Evolutionary conservation across 345 rosid genomes (phyloP).

Genomic region (Passiflora organensis): DNA sequence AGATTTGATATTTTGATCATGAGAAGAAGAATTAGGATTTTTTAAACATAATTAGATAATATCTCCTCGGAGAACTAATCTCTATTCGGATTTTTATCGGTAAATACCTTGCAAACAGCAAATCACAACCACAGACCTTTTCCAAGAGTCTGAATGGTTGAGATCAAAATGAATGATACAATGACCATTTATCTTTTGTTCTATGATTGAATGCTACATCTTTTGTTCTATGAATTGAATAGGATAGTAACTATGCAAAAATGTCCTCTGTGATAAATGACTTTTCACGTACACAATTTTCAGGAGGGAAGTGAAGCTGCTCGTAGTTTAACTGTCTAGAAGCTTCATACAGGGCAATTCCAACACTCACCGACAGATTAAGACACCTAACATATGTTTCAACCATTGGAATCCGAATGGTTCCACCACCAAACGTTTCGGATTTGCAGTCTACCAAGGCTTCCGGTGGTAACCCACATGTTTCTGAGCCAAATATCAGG

Average conservation of each 20-base stretch:
- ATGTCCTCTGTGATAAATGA: conserved; percentile 52
- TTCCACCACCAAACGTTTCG: conserved; percentile 60
- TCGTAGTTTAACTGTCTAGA: conserved; percentile 78
- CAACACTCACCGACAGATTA: conserved; percentile 89
- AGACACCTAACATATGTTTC: conserved; percentile 90
- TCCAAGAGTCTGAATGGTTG: no score
- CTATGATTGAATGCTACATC: no score
- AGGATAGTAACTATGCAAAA: conserved; percentile 58
- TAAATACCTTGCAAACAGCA: no score
- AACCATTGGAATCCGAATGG: conserved; percentile 81
- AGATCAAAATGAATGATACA: no score
- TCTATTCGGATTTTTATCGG: no score
- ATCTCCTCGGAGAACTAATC: no score
- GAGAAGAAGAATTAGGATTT: no score
- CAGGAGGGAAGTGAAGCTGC: conserved; percentile 44
- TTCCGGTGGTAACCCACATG: conserved; percentile 80
- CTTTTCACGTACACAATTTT: conserved; percentile 28
- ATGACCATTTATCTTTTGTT: no score
- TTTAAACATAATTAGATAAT: no score
- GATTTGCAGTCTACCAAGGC: conserved; percentile 63
- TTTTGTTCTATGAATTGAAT: no score
- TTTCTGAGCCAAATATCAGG: conserved; percentile 85
- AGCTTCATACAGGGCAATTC: conserved; percentile 88
- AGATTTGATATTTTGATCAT: no score
- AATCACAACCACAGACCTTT: no score